phyloP scores from a whole-genome alignment of 495 filamentous ascomycete species.

The Penicillium taxi region DNA sequence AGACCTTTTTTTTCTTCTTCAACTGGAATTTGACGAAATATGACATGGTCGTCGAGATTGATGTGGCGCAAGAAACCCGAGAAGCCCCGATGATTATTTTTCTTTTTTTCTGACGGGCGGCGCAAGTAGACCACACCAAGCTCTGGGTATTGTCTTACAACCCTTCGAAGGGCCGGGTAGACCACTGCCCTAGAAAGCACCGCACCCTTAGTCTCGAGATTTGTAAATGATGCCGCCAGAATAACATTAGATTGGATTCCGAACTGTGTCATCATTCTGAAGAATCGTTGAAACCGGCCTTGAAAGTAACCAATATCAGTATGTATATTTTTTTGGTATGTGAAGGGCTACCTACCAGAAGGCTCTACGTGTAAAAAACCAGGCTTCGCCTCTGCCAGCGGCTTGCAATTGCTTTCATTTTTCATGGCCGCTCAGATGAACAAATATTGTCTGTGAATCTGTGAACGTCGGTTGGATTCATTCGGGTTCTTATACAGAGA shows the following conservation, averaged over 20 bases:
- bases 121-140: neutral
- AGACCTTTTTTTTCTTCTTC: neutral
- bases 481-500: too few relatives aligned
- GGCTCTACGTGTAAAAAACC: too few relatives aligned
- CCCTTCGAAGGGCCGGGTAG: neutral
- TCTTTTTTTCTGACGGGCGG: neutral
- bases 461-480: too few relatives aligned
- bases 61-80: neutral
- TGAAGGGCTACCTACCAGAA: too few relatives aligned
- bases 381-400: too few relatives aligned
- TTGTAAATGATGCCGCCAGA: neutral
- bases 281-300: neutral
- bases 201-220: neutral
- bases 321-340: too few relatives aligned
- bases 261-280: neutral
- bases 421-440: too few relatives aligned
- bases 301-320: too few relatives aligned
- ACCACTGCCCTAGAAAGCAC: neutral
- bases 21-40: neutral
- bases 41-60: neutral
- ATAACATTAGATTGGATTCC: neutral
- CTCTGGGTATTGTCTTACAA: neutral
- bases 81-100: neutral
- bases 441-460: too few relatives aligned
- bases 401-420: too few relatives aligned